Evolutionary conservation across 2,329 filamentous ascomycete genomes (phyloP).

Genomic region (Monilinia fructicola): DNA sequence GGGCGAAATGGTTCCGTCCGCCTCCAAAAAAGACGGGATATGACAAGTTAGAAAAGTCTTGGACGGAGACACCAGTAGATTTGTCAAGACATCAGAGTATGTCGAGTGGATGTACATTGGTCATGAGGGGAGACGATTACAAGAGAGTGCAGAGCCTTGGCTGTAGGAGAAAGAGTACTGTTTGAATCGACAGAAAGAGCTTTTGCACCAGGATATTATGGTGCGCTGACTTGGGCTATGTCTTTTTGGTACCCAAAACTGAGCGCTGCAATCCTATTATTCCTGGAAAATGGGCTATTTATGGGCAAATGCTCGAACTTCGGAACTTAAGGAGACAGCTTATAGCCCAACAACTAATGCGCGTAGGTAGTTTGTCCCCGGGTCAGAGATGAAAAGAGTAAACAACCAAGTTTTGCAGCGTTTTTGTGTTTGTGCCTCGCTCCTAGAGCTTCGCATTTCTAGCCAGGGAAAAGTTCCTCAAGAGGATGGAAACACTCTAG

Average conservation of each 20-base stretch:
- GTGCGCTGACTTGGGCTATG: background rate
- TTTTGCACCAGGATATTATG: background rate
- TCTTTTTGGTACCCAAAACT: background rate
- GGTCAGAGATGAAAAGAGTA: background rate
- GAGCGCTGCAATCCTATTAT: background rate
- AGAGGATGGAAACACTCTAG: background rate
- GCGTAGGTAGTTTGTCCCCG: background rate
- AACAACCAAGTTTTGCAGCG: background rate
- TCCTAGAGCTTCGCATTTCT: background rate
- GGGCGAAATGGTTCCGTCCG: background rate
- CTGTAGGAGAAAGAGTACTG: background rate
- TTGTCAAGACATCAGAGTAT: slow-evolving; percentile 5
- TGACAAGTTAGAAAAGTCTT: background rate
- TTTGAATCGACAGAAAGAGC: background rate
- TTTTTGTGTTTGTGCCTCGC: background rate
- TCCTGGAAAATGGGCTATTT: background rate
- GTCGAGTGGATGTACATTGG: slow-evolving; percentile 4
- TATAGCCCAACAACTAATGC: background rate
- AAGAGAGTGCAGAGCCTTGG: slow-evolving; percentile 3
- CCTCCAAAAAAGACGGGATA: background rate
- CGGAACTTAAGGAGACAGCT: background rate
- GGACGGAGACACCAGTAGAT: background rate
- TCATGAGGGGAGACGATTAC: background rate
- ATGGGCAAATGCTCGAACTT: background rate
- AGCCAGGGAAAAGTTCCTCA: too few relatives aligned